phyloP scores from a whole-genome alignment of 2,329 filamentous ascomycete genomes.

The Pseudopyrenochaeta lycopersici region DNA sequence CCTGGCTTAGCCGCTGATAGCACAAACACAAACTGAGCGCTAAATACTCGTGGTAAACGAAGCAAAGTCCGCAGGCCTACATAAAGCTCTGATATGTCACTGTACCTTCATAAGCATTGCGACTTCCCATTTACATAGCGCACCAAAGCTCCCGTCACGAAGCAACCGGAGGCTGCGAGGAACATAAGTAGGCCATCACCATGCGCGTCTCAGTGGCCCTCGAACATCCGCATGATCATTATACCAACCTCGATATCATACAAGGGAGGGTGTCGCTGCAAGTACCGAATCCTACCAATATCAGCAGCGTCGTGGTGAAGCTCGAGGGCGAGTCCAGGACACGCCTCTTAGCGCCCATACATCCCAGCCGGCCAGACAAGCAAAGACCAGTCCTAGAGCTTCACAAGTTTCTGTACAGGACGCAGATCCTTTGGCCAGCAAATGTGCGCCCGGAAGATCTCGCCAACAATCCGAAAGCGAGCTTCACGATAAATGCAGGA shows the following conservation, averaged over 20 bases:
- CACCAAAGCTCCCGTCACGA: background rate
- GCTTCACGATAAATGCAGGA: constrained; percentile 71
- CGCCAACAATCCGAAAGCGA: constrained; percentile 48
- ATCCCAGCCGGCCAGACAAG: constrained; percentile 52
- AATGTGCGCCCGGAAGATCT: constrained; percentile 52
- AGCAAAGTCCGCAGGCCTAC: constrained; percentile 11
- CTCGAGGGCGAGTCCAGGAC: constrained; percentile 82
- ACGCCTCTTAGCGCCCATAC: constrained; percentile 63
- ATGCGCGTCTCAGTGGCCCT: constrained; percentile 70
- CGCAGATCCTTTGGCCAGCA: constrained; percentile 76
- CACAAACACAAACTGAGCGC: constrained; percentile 11
- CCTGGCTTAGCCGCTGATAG: constrained; percentile 36
- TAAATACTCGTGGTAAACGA: constrained; percentile 12
- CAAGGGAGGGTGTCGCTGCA: constrained; percentile 63
- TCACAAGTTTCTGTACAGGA: constrained; percentile 75
- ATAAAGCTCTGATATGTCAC: constrained; percentile 34
- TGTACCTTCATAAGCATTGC: constrained; percentile 21
- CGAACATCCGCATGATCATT: constrained; percentile 72
- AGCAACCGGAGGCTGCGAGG: background rate
- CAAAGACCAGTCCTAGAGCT: constrained; percentile 59
- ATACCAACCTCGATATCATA: constrained; percentile 81
- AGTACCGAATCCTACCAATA: constrained; percentile 54
- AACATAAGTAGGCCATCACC: constrained; percentile 9
- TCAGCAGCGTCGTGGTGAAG: constrained; percentile 75
- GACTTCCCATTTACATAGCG: constrained; percentile 24